Evolutionary conservation across 2,329 filamentous ascomycete genomes (phyloP).

Genomic region (Xylaria sp.): DNA sequence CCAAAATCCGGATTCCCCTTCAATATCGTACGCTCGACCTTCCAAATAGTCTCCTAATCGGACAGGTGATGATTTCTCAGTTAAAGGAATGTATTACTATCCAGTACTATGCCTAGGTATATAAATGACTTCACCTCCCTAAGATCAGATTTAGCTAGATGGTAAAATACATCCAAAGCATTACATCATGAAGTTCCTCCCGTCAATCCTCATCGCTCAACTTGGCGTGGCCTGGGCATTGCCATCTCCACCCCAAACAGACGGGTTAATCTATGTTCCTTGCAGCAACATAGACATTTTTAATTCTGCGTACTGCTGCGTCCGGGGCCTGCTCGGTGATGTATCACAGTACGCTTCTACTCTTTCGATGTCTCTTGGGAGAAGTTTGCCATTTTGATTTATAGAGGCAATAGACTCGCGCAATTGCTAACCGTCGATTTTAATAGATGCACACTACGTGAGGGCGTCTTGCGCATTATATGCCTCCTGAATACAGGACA

Average conservation of each 20-base stretch:
- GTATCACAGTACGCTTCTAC: slow-evolving; percentile 15
- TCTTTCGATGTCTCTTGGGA: background rate
- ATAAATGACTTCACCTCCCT: background rate
- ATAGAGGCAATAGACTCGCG: background rate
- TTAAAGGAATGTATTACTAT: background rate
- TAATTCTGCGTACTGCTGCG: slow-evolving; percentile 14
- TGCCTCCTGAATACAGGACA: background rate
- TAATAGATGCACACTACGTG: slow-evolving; percentile 18
- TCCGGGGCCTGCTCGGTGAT: background rate
- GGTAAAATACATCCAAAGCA: background rate
- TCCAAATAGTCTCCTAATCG: background rate
- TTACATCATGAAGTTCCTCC: slow-evolving; percentile 17
- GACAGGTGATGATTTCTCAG: background rate
- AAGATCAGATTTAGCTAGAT: background rate
- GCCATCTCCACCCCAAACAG: background rate
- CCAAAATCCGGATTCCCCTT: slow-evolving; percentile 18
- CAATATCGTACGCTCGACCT: slow-evolving; percentile 1
- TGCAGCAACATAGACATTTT: slow-evolving; percentile 13
- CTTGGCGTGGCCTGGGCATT: slow-evolving; percentile 9
- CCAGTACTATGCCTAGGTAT: background rate
- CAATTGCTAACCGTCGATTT: slow-evolving; percentile 3
- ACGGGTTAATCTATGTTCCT: slow-evolving; percentile 9
- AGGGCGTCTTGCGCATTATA: slow-evolving; percentile 3
- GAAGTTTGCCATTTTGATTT: background rate
- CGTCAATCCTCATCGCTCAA: slow-evolving; percentile 3